Percentiles rank a stretch among this genome's conserved stretches.
These are phyloP conservation scores for Fusarium drepaniforme DNA, from an alignment of 2,329 filamentous ascomycete species.

Conservation along the genomic window DNA sequence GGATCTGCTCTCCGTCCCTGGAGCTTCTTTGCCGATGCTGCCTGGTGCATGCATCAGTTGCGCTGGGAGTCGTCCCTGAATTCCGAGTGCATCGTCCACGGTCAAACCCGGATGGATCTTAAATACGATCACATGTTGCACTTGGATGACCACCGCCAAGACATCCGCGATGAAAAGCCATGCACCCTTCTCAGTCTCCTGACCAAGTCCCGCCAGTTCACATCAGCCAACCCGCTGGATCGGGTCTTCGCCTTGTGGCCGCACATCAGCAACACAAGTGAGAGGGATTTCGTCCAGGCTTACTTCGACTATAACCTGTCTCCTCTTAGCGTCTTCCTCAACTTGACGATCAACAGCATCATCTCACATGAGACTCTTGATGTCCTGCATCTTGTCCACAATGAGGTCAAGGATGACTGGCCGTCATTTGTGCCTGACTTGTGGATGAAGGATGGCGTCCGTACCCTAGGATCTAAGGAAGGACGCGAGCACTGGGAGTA, in stretches of 20 bases:
- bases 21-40: conserved; percentile 15
- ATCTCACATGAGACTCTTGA: conserved; percentile 9
- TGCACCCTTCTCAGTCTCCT: conserved; percentile 11
- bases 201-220: conserved; percentile 13
- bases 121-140: conserved; percentile 15
- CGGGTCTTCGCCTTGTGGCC: conserved; percentile 14
- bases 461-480: conserved; percentile 12
- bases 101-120: conserved; percentile 14
- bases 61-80: conserved; percentile 19
- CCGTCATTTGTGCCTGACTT: conserved; percentile 11
- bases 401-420: conserved; percentile 13
- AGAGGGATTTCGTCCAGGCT: conserved; percentile 9
- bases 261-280: conserved; percentile 2
- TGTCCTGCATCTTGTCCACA: conserved; percentile 7
- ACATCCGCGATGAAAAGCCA: background rate
- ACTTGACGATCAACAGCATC: conserved; percentile 14
- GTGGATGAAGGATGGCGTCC: conserved; percentile 15
- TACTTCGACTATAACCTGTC: conserved; percentile 15
- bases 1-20: conserved; percentile 9
- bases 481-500: conserved; percentile 14
- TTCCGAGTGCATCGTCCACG: conserved; percentile 10
- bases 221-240: conserved; percentile 11
- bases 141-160: conserved; percentile 12
- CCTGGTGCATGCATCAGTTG: conserved; percentile 13
- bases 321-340: conserved; percentile 11